phyloP scores from a whole-genome alignment of 208 protist genomes.

The Leishmania arabica region DNA sequence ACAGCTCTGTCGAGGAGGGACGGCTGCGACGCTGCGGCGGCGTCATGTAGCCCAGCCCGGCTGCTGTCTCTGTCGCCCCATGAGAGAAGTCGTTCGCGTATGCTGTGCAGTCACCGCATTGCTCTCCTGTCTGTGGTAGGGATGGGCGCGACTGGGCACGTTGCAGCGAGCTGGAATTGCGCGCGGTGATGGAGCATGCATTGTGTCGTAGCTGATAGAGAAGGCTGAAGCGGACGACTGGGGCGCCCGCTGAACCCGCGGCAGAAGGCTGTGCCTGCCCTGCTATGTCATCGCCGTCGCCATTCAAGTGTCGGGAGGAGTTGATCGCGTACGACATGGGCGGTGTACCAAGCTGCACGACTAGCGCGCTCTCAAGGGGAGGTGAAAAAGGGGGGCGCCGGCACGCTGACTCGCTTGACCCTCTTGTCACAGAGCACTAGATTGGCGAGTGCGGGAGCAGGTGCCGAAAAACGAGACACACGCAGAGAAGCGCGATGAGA shows the following conservation, averaged over 20 bases:
- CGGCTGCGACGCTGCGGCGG: background rate
- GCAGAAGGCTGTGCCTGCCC: background rate
- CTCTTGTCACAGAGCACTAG: background rate
- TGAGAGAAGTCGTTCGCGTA: background rate
- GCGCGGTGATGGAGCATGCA: constrained; percentile 19
- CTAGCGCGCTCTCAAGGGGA: background rate
- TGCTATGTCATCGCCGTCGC: background rate
- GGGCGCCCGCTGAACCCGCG: background rate
- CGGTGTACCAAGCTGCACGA: background rate
- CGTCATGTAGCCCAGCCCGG: background rate
- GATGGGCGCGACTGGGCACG: background rate
- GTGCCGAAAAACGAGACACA: background rate
- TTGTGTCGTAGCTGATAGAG: constrained; percentile 33
- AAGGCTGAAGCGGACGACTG: constrained; percentile 43
- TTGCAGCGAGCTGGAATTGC: constrained; percentile 6
- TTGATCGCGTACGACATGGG: background rate
- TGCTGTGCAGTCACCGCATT: background rate
- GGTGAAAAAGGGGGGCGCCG: background rate
- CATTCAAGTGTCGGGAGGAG: background rate
- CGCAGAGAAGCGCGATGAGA: background rate
- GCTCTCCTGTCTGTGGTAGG: background rate
- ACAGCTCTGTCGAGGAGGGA: background rate
- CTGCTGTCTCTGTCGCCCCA: background rate
- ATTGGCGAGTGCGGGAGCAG: background rate
- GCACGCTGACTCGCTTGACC: background rate